A percentile compares a stretch with the other conserved stretches of the same genome.
These are phyloP conservation scores for Capsicum baccatum DNA, from an alignment of 257 asterid species.

Conservation along the genomic window DNA sequence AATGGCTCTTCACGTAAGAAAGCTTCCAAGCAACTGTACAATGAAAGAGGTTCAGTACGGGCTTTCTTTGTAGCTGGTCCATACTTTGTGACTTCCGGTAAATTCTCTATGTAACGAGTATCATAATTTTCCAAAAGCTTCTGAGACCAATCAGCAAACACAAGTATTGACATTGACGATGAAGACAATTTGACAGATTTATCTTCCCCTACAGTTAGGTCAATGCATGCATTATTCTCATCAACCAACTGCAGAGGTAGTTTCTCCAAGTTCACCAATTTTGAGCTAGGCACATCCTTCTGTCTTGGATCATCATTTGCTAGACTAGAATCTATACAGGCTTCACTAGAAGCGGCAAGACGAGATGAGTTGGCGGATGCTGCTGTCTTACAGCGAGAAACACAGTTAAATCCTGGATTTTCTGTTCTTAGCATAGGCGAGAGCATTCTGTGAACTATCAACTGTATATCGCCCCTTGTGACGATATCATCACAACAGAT, in stretches of 20 bases:
- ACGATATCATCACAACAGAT: constrained; percentile 79
- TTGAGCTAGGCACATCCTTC: constrained; percentile 57
- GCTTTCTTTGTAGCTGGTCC: constrained; percentile 88
- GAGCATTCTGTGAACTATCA: constrained; percentile 81
- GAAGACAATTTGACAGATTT: constrained; percentile 84
- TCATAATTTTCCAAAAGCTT: constrained; percentile 89
- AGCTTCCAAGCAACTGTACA: constrained; percentile 98
- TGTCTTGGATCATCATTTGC: constrained; percentile 44
- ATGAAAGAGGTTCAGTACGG: constrained; percentile 93
- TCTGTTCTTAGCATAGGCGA: constrained; percentile 76
- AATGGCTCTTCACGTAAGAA: constrained; percentile 97
- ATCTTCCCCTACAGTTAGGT: constrained; percentile 84
- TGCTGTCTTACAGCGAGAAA: constrained; percentile 45
- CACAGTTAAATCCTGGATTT: constrained; percentile 39
- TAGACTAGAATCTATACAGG: constrained; percentile 43
- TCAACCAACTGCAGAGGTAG: constrained; percentile 96
- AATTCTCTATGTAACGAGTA: constrained; percentile 76
- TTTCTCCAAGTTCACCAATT: constrained; percentile 51
- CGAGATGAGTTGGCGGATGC: constrained; percentile 46
- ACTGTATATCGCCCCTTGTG: constrained; percentile 84
- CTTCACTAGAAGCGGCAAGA: constrained; percentile 39
- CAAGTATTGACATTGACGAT: constrained; percentile 88
- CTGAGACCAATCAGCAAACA: constrained; percentile 97
- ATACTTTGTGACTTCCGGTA: constrained; percentile 82
- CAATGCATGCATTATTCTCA: constrained; percentile 94